These are phyloP conservation scores for Ophiostoma pallidulum DNA, from an alignment of 2,329 filamentous ascomycete genomes.

Conservation along the genomic window DNA sequence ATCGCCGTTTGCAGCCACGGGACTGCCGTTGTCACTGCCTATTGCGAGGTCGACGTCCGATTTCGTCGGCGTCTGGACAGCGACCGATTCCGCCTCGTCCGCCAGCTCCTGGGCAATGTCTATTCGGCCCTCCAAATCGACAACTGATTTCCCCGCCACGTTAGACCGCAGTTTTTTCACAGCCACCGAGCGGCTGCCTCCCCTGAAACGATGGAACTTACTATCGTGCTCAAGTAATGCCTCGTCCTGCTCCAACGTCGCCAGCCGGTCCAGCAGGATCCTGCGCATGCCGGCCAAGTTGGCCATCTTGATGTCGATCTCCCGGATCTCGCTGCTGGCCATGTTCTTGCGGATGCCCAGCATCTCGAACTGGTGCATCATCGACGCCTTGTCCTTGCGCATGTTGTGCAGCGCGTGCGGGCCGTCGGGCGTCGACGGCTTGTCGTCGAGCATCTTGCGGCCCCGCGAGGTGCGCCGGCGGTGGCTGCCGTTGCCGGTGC, in stretches of 20 bases:
- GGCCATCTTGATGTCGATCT: slow-evolving; percentile 94
- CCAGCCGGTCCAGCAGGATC: slow-evolving; percentile 81
- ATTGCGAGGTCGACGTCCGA: slow-evolving; percentile 45
- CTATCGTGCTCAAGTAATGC: slow-evolving; percentile 79
- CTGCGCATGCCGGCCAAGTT: slow-evolving; percentile 89
- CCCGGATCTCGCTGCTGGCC: slow-evolving; percentile 89
- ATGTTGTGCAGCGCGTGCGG: slow-evolving; percentile 63
- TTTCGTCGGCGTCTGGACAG: slow-evolving; percentile 40
- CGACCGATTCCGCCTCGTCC: slow-evolving; percentile 49
- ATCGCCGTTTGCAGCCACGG: slow-evolving; percentile 12
- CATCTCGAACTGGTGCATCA: slow-evolving; percentile 84
- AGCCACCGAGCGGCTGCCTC: no score
- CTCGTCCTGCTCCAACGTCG: slow-evolving; percentile 83
- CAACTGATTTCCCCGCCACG: no score
- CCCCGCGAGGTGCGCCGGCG: slow-evolving; percentile 63
- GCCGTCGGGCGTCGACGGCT: slow-evolving; percentile 39
- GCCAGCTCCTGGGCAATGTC: slow-evolving; percentile 52
- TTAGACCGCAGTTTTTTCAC: no score
- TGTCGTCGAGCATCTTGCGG: slow-evolving; percentile 64
- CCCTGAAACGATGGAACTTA: slow-evolving; percentile 35
- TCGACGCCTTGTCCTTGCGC: slow-evolving; percentile 66
- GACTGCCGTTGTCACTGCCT: slow-evolving; percentile 34
- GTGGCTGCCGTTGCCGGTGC: slow-evolving; percentile 33
- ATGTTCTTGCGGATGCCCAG: slow-evolving; percentile 91
- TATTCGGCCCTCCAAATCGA: slow-evolving; percentile 52